Percentiles rank a stretch among this genome's conserved stretches.
Evolutionary conservation across 164 flowering plant genomes (phyloP).

Genomic region (Akebia trifoliata): DNA sequence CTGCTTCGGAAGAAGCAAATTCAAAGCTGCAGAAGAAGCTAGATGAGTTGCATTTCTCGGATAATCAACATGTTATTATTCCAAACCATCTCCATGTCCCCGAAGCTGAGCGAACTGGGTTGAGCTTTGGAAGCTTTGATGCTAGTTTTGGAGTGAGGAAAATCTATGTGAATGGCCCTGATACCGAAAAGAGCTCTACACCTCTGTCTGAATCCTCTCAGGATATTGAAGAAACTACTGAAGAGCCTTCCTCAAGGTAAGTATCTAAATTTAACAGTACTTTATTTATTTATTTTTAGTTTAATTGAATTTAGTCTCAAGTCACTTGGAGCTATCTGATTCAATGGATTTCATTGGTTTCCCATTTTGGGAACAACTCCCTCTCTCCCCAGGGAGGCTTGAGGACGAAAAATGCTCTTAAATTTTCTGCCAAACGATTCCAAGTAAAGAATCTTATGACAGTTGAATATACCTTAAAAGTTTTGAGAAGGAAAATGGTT

Average conservation of each 20-base stretch:
- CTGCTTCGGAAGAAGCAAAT: slow-evolving; percentile 36
- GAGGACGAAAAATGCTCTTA: no score
- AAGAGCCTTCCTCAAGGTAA: slow-evolving; percentile 55
- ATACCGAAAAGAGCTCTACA: slow-evolving; percentile 46
- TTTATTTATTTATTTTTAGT: no score
- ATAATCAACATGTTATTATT: slow-evolving; percentile 65
- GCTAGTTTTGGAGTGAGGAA: slow-evolving; percentile 47
- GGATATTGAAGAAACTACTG: slow-evolving; percentile 44
- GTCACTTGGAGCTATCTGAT: no score
- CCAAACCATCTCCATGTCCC: slow-evolving; percentile 88
- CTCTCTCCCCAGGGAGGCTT: no score
- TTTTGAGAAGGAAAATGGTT: no score
- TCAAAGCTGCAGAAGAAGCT: slow-evolving; percentile 51
- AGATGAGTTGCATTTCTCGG: slow-evolving; percentile 47
- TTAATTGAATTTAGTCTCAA: no score
- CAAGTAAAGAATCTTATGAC: no score
- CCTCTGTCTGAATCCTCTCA: slow-evolving; percentile 56
- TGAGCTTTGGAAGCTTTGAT: slow-evolving; percentile 92
- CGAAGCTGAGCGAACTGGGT: slow-evolving; percentile 63
- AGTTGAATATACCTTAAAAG: no score
- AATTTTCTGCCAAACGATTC: no score
- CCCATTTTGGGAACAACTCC: no score
- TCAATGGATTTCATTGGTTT: no score
- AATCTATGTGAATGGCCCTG: slow-evolving; percentile 29
- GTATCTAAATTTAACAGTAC: background rate